Percentiles rank a stretch among this genome's conserved stretches.
These are phyloP conservation scores for Euphorbia lathyris DNA, from an alignment of 345 rosid genomes.

Conservation along the genomic window DNA sequence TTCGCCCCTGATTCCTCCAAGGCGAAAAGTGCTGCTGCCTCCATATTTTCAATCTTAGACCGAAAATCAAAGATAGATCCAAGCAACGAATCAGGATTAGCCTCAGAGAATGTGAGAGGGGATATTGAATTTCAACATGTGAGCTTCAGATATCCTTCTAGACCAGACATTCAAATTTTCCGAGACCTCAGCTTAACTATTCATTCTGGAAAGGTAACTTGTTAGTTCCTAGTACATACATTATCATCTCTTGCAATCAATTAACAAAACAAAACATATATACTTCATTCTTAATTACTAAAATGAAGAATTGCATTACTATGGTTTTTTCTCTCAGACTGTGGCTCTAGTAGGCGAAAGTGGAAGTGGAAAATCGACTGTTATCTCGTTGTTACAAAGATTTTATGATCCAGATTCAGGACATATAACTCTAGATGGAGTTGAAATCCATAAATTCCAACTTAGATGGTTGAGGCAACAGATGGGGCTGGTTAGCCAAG, in stretches of 20 bases:
- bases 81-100: slow-evolving; percentile 59
- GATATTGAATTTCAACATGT: slow-evolving; percentile 63
- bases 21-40: slow-evolving; percentile 62
- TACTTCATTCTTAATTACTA: too few species aligned
- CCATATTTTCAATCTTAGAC: slow-evolving; percentile 61
- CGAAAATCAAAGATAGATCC: slow-evolving; percentile 63
- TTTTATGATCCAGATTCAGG: slow-evolving; percentile 85
- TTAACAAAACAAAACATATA: too few species aligned
- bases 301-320: neutral
- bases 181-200: slow-evolving; percentile 58
- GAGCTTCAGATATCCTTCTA: slow-evolving; percentile 68
- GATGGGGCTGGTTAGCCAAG: slow-evolving; percentile 88
- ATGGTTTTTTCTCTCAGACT: slow-evolving; percentile 40
- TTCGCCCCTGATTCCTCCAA: slow-evolving; percentile 55
- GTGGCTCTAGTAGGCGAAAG: slow-evolving; percentile 90
- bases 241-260: neutral
- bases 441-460: slow-evolving; percentile 54
- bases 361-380: slow-evolving; percentile 84
- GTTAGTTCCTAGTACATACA: neutral
- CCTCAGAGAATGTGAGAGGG: slow-evolving; percentile 51
- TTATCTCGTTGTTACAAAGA: slow-evolving; percentile 67
- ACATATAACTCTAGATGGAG: slow-evolving; percentile 62
- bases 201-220: slow-evolving; percentile 62
- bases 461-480: slow-evolving; percentile 81
- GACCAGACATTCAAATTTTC: slow-evolving; percentile 72